Base-by-base conservation (phyloP, 208 protist genomes). In the Trypanosoma caninum region DNA sequence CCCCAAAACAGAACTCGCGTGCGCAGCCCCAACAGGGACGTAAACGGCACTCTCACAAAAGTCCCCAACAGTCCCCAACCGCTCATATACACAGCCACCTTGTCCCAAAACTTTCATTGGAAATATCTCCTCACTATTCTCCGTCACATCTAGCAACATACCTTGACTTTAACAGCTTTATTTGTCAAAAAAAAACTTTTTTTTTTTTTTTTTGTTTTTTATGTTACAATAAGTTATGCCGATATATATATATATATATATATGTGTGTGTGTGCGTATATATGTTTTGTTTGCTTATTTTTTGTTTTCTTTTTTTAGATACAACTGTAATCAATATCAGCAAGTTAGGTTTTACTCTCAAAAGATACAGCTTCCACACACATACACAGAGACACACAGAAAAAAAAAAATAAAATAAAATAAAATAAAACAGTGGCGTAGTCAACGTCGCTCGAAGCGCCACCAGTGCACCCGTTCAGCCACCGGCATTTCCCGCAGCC, bases 391-490 rank as follows among this genome's bases (percentile, higher is more conserved):
- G 5, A 22, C 41, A 46, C n/a, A 46, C 41, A 46, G n/a, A 5
- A 46, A 46, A 46, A 5, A 46, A 20, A 46, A 46, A 46, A 50
- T 16, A 50, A 50, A 11, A 50, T 16, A 50, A 30, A 23, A 50
- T 13, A 50, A 50, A 30, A 30, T 31, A 50, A 28, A 52, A n/a
- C 13, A 44, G 27, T 2, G 1, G 14, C 11, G 34, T 13, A 6
- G 22, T 68, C 35, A 60, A 1, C 51, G 11, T 18, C 59, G 60
- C 30, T 88, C 85, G 64, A 82, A 91, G n/a, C 75, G 59, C 89
- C 89, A 95, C 84, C 89, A 91, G 30, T 86, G 68, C 11, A 95
- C 38, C 0, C 89, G 89, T 57, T 84, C 76, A 46, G 89, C 81
- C 25, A 82, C 48, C 0, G 89, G 77, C 74, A 64, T 78, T 27